Evolutionary conservation across 2,329 filamentous ascomycete species (phyloP), one percentile per base, ranked within the genome.

Genomic region (Xylaria polymorpha): DNA sequence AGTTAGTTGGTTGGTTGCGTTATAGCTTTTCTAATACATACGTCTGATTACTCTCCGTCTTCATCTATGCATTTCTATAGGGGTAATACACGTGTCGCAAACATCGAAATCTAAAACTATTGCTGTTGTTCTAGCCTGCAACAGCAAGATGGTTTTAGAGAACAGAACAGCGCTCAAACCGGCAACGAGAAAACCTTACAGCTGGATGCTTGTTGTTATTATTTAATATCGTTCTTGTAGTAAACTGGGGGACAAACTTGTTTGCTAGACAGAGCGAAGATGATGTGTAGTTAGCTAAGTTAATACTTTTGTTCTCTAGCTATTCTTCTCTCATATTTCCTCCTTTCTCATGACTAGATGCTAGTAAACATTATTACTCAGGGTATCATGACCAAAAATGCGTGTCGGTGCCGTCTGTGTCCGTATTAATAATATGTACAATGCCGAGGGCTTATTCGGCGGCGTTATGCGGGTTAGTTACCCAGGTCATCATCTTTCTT

Each of bases 311-410:
- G 25, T 9, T 29, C 20, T 64, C 35, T 20, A 39, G 35, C 35
- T 56, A 32, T 14, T 44, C 14, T 37, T 53, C 15, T 10, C 53
- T 39, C 20, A 10, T 56, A 32, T 56, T 37, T 56, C 32, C 39
- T 39, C 39, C 53, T n/a, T 14, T 15, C 10, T 1, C 14, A 43
- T 61, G 35, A 62, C 56, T 73, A 61, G 59, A 59, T 73, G 66
- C 67, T 72, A 74, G 68, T 74, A 74, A 64, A 73, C 63, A 76
- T 72, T 63, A 61, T 67, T 75, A 72, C 70, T 70, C 70, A 71
- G 75, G 75, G 75, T 77, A 77, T 77, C 75, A 75, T 78, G 69
- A 68, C 61, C 53, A 58, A 73, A 69, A 73, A 39, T 74, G 72
- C 66, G 67, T 70, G 68, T 63, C 64, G 64, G 22, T 65, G 60